Conservation (phyloP, 352 stramenopile genomes). For the Globisporangium lucens region DNA sequence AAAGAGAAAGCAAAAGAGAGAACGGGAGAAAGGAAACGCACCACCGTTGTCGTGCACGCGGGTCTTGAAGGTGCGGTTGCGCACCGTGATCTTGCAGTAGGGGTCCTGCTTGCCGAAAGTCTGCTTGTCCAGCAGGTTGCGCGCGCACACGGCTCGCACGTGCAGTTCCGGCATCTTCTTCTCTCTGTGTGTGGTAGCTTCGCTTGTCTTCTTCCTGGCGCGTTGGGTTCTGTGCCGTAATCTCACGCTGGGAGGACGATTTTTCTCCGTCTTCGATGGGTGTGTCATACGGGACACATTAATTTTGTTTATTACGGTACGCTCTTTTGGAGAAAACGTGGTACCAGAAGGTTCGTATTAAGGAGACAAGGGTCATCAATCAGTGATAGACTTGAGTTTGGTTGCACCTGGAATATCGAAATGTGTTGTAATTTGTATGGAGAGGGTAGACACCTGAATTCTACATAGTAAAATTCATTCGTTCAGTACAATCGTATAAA, state of each 20-base stretch:
- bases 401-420: neutral
- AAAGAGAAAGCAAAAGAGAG: neutral
- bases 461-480: no score
- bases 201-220: neutral
- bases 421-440: neutral
- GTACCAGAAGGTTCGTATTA: neutral
- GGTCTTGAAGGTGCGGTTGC: conserved; percentile 64
- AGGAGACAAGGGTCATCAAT: neutral
- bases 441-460: neutral
- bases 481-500: no score
- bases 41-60: conserved; percentile 83
- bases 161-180: conserved; percentile 61
- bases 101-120: conserved; percentile 84
- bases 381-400: neutral
- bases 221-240: neutral
- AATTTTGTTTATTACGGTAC: neutral
- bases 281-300: neutral
- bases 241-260: neutral
- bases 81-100: conserved; percentile 71
- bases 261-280: neutral
- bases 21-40: conserved; percentile 20
- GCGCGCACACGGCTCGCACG: conserved; percentile 70
- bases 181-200: neutral
- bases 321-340: neutral
- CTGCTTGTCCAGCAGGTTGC: conserved; percentile 82